These are phyloP conservation scores for Clathrospora elynae DNA, from an alignment of 2,329 filamentous ascomycete species.

Conservation along the genomic window DNA sequence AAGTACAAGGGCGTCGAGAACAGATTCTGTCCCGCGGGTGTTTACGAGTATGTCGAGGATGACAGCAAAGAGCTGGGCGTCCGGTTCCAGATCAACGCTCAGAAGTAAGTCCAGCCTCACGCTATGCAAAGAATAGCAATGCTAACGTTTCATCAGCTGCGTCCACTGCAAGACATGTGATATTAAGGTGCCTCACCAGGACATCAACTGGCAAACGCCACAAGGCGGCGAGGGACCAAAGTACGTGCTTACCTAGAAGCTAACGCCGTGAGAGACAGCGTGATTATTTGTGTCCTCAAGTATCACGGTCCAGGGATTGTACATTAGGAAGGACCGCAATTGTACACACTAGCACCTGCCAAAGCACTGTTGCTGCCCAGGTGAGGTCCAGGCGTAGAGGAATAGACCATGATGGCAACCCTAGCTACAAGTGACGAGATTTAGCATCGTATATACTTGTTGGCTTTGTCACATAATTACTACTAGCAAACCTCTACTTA, in stretches of 20 bases:
- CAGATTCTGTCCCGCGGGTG: slow-evolving; percentile 93
- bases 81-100: slow-evolving; percentile 94
- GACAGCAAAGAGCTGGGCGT: slow-evolving; percentile 83
- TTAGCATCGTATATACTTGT: too few species aligned
- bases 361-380: slow-evolving; percentile 19
- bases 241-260: slow-evolving; percentile 62
- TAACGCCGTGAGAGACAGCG: background rate
- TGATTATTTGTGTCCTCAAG: background rate
- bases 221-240: slow-evolving; percentile 82
- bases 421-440: too few species aligned
- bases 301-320: slow-evolving; percentile 4
- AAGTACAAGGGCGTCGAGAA: slow-evolving; percentile 92
- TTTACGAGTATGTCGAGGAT: slow-evolving; percentile 98
- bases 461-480: too few species aligned
- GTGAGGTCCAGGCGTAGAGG: slow-evolving; percentile 1
- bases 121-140: background rate
- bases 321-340: slow-evolving; percentile 13
- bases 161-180: slow-evolving; percentile 99
- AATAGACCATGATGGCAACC: too few species aligned
- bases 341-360: slow-evolving; percentile 12
- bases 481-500: too few species aligned
- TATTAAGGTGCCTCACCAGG: slow-evolving; percentile 95
- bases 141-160: slow-evolving; percentile 65
- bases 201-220: slow-evolving; percentile 90
- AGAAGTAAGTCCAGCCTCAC: slow-evolving; percentile 74